Evolutionary conservation across 495 filamentous ascomycete genomes (phyloP).

Genomic region (Aspergillus ostianus): DNA sequence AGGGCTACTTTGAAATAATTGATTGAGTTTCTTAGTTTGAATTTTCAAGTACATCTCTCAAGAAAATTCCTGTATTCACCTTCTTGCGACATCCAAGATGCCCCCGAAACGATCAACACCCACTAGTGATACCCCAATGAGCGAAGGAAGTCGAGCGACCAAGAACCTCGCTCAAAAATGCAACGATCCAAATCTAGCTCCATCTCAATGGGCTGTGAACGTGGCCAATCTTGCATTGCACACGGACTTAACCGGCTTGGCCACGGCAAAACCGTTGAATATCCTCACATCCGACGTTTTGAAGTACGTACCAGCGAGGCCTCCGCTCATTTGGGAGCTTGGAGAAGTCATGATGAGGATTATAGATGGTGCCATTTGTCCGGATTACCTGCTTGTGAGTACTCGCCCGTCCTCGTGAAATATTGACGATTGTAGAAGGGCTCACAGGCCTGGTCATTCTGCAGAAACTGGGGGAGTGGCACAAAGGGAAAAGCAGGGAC

Average conservation of each 20-base stretch:
- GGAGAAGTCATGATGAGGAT: background rate
- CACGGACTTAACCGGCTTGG: background rate
- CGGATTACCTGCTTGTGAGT: background rate
- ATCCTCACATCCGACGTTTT: background rate
- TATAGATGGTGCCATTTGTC: background rate
- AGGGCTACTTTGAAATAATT: too few species aligned
- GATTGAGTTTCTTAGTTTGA: too few species aligned
- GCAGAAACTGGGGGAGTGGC: background rate
- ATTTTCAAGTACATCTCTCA: too few species aligned
- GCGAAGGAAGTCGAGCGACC: background rate
- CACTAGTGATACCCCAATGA: background rate
- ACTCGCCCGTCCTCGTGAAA: background rate
- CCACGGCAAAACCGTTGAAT: background rate
- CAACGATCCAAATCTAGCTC: background rate
- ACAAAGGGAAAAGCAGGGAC: background rate
- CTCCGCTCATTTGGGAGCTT: background rate
- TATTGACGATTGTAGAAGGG: background rate
- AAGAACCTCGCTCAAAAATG: background rate
- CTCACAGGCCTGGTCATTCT: background rate
- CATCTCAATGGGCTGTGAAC: background rate
- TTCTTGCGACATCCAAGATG: background rate
- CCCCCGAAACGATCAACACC: background rate
- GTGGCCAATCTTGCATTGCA: background rate
- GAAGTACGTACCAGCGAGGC: background rate
- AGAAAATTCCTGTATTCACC: too few species aligned